These are phyloP conservation scores for Boletus mariae DNA, from an alignment of 1,284 basidiomycete genomes.

Conservation along the genomic window DNA sequence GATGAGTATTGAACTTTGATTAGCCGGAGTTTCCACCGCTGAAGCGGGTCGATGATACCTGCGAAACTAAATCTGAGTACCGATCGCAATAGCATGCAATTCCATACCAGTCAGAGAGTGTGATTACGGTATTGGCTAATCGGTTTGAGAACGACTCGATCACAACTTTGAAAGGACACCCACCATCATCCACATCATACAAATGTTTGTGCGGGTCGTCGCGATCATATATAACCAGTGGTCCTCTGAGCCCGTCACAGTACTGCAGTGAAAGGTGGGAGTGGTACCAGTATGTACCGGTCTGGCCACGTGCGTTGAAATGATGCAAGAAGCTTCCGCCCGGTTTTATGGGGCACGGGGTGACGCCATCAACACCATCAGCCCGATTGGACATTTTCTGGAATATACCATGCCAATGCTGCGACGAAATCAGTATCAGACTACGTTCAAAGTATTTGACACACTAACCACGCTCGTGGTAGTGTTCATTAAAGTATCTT, in stretches of 20 bases:
- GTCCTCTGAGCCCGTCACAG: constrained; percentile 42
- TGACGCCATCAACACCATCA: too few relatives aligned
- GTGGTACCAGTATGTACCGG: constrained; percentile 36
- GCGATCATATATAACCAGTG: constrained; percentile 43
- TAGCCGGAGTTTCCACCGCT: constrained; percentile 15
- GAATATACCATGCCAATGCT: too few relatives aligned
- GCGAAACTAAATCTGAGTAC: not conserved
- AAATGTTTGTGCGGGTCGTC: constrained; percentile 32
- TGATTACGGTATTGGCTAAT: constrained; percentile 16
- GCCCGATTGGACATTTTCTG: too few relatives aligned
- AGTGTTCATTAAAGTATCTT: constrained; percentile 31
- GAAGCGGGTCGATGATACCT: constrained; percentile 19
- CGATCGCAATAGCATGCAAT: not conserved
- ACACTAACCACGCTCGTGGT: constrained; percentile 30
- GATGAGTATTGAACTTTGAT: too few relatives aligned
- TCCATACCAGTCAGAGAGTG: constrained; percentile 21
- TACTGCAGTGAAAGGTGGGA: constrained; percentile 36
- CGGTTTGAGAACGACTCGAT: too few relatives aligned
- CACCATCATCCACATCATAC: too few relatives aligned
- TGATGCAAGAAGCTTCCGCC: too few relatives aligned
- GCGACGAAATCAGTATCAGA: too few relatives aligned
- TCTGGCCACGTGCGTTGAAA: too few relatives aligned
- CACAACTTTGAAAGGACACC: too few relatives aligned
- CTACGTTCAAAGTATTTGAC: not conserved
- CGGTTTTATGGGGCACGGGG: too few relatives aligned